Evolutionary conservation across 441 rosid genomes (phyloP), one percentile per base, ranked within the genome.

Genomic region (Brassica balearica): DNA sequence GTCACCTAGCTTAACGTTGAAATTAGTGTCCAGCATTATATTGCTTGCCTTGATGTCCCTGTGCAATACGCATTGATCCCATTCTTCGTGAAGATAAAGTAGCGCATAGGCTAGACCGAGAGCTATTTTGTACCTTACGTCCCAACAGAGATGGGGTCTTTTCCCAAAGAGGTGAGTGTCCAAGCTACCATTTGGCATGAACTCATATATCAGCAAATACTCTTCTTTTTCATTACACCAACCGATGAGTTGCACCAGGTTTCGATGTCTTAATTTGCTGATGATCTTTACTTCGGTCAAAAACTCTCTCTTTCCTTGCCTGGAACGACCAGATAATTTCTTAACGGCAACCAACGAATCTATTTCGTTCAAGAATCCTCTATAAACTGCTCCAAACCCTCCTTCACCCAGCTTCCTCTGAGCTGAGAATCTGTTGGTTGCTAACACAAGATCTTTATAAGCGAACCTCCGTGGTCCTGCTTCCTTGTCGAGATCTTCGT

Each of bases 221-320:
- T 85, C 85, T 2, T 48, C 53, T 29, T 14, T 75, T 1, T 83
- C 87, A 56, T 86, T 88, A 56, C 94, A 86, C 92, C 91, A 88
- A 12, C 91, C 90, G 1, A 87, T 75, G 19, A 87, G 86, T 27
- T 86, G 87, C 19, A 88, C 90, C 11, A 87, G 74, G 81, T 90
- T 86, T 4, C 88, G 23, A 62, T 90, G 88, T 56, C 94, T 84
- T 56, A 90, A 65, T 15, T 72, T 83, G 73, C 86, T 78, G 36
- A 90, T 86, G 12, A 76, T 77, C 78, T 84, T 90, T 32, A 87
- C 87, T 68, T 88, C 89, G 0, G 89, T 79, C n/a, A 85, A 11
- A 48, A 82, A 86, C 78, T 88, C 87, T 14, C 78, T 83, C 58
- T 74, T 83, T 2, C 90, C 89, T 59, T 87, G 91, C 27, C 25